These are phyloP conservation scores for Parathielavia hyrcaniae DNA, from an alignment of 495 filamentous ascomycete species.

Conservation along the genomic window DNA sequence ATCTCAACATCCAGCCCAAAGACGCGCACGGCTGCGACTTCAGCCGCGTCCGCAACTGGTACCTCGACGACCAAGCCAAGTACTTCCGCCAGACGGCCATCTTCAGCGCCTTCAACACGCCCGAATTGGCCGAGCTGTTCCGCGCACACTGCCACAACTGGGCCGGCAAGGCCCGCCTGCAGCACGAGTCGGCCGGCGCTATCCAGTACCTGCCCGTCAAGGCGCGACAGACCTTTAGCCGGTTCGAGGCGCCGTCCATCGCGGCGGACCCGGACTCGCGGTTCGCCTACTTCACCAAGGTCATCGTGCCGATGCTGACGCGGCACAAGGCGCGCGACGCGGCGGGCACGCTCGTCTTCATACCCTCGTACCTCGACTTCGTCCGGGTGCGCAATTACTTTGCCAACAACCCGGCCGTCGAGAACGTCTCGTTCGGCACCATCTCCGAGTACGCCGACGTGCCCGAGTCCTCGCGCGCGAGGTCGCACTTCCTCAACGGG, in stretches of 20 bases:
- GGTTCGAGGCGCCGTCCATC: slow-evolving; percentile 66
- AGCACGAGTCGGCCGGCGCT: slow-evolving; percentile 57
- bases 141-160: slow-evolving; percentile 72
- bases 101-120: slow-evolving; percentile 74
- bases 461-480: slow-evolving; percentile 69
- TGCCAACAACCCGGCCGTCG: slow-evolving; percentile 60
- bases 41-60: slow-evolving; percentile 82
- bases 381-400: slow-evolving; percentile 88
- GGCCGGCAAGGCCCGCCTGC: slow-evolving; percentile 66
- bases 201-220: slow-evolving; percentile 60
- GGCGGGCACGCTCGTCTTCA: slow-evolving; percentile 69
- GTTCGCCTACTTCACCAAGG: slow-evolving; percentile 85
- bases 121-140: slow-evolving; percentile 77
- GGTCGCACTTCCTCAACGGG: slow-evolving; percentile 79
- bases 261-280: slow-evolving; percentile 74
- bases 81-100: slow-evolving; percentile 79
- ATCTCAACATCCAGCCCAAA: slow-evolving; percentile 84
- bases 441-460: slow-evolving; percentile 82
- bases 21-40: slow-evolving; percentile 94
- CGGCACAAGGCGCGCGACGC: slow-evolving; percentile 47
- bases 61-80: slow-evolving; percentile 76
- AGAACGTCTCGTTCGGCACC: slow-evolving; percentile 68
- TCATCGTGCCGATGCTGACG: slow-evolving; percentile 66
- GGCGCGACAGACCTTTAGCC: slow-evolving; percentile 80
- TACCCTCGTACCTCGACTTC: slow-evolving; percentile 91